Evolutionary conservation across 345 rosid genomes (phyloP), one percentile per base, ranked within the genome.

Genomic region (Pugionium dolabratum): DNA sequence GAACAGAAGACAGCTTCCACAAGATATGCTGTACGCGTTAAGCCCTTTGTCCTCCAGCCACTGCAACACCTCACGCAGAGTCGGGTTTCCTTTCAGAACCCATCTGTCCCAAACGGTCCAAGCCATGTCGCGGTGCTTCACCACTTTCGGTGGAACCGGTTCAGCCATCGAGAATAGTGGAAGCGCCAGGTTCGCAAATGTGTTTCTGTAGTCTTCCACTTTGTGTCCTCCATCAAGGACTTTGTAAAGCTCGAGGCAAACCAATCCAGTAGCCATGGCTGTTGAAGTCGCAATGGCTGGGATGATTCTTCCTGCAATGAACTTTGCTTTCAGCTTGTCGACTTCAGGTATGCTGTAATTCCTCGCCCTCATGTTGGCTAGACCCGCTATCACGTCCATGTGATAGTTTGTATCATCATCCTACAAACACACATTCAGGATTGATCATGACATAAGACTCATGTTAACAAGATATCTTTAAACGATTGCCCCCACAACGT

Each of bases 71-170:
- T 86, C 96, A 63, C 86, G 79, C 50, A 91, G 71, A 5, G 88
- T 88, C 2, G 96, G 96, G 78, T 91, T 84, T 62, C 80, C 79
- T 66, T 47, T 76, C 4, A 91, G 57, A 7, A 86, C 75, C 97
- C 97, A 91, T 71, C 96, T 75, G 83, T 91, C 96, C 97, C 97
- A 91, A 34, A 88, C 96, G 0, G 94, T 91, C 94, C 97, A 91
- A 50, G 86, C 81, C 97, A 81, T 85, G 75, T 86, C 96, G 6
- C 50, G 76, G 72, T 88, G 97, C 76, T 88, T 81, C 68, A 91
- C 58, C 37, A 85, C 85, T 77, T 91, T 91, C 2, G 96, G 85
- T 1, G 94, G 91, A 9, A 88, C 94, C 1, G 97, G 97, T 69
- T 86, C 86, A 0, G 90, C 90, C 75, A 87, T 87, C 3, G 90